These are phyloP conservation scores for Exophiala bonariae DNA, from an alignment of 2,329 filamentous ascomycete species.

Conservation along the genomic window DNA sequence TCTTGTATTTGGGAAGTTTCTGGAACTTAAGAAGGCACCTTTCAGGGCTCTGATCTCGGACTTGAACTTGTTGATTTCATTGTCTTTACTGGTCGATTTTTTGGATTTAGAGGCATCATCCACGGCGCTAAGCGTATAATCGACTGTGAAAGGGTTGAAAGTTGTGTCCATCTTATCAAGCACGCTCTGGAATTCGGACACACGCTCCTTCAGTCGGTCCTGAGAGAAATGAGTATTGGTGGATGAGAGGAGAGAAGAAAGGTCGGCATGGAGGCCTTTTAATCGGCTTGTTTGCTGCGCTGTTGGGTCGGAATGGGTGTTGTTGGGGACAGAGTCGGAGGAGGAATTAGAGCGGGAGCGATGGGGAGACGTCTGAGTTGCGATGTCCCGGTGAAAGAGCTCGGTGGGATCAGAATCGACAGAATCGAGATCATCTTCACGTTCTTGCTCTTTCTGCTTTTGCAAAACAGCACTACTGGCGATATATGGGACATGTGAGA, in stretches of 20 bases:
- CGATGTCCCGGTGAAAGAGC: conserved; percentile 64
- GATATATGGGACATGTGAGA: conserved; percentile 52
- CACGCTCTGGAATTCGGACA: conserved; percentile 21
- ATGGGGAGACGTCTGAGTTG: conserved; percentile 59
- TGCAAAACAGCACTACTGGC: conserved; percentile 15
- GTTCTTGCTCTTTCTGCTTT: conserved; percentile 32
- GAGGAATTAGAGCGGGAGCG: conserved; percentile 40
- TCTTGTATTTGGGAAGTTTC: conserved; percentile 53
- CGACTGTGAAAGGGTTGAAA: conserved; percentile 31
- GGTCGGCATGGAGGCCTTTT: conserved; percentile 48
- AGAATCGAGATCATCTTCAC: conserved; percentile 50
- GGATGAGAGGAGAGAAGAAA: conserved; percentile 50
- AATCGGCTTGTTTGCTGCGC: conserved; percentile 33
- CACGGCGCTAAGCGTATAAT: conserved; percentile 27
- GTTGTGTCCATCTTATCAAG: conserved; percentile 22
- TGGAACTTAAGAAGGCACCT: conserved; percentile 62
- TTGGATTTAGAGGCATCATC: conserved; percentile 27
- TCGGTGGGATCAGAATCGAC: conserved; percentile 60
- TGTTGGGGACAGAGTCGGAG: conserved; percentile 1
- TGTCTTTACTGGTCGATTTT: conserved; percentile 39
- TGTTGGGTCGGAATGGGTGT: conserved; percentile 15
- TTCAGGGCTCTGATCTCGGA: conserved; percentile 64
- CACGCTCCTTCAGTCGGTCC: conserved; percentile 19
- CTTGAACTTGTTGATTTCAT: conserved; percentile 59
- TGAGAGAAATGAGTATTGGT: conserved; percentile 44